Evolutionary conservation across 2,329 filamentous ascomycete species (phyloP), one percentile per base, ranked within the genome.

Genomic region (Ramularia collo-cygni): DNA sequence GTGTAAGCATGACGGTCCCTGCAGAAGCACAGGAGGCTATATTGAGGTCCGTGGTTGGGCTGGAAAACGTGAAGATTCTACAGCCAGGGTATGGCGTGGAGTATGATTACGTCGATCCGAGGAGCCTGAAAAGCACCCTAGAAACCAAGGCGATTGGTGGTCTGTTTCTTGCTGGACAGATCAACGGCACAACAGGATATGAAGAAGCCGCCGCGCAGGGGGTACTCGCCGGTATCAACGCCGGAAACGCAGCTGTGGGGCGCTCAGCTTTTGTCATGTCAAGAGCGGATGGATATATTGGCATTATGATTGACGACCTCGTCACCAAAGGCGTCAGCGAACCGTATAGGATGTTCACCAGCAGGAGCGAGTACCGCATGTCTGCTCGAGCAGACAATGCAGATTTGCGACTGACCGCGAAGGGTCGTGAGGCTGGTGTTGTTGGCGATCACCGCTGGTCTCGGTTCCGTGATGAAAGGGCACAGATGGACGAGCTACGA

Each of bases 341-440:
- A 60, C 92, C 92, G 1, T 98, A 98, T 65, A 80, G 92, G 51
- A 96, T 98, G 89, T 98, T 98, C 68, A 98, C 92, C 2, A 85
- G 85, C 4, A 80, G 92, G 48, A 94, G 85, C 66, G 92, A 98
- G 67, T 98, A 93, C 64, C 85, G 92, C 47, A 89, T 98, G 75
- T 86, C 83, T 30, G 79, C 87, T 2, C 83, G 92, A 47, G 83
- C 92, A 32, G 92, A 98, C 67, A 98, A 98, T 59, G 92, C 92
- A 26, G 92, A 98, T 64, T 64, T 83, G 4, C 81, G 92, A 2
- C 77, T 98, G 19, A 96, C 92, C 0, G 71, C 75, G 19, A 81
- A 82, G 60, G 92, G 87, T 8, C 79, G 82, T 41, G 67, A 72
- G 10, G 85, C 81, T 54, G 89, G 90, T 35, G 76, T 92, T 13